Conservation (phyloP, 345 rosid genomes). For the Euclidium syriacum region DNA sequence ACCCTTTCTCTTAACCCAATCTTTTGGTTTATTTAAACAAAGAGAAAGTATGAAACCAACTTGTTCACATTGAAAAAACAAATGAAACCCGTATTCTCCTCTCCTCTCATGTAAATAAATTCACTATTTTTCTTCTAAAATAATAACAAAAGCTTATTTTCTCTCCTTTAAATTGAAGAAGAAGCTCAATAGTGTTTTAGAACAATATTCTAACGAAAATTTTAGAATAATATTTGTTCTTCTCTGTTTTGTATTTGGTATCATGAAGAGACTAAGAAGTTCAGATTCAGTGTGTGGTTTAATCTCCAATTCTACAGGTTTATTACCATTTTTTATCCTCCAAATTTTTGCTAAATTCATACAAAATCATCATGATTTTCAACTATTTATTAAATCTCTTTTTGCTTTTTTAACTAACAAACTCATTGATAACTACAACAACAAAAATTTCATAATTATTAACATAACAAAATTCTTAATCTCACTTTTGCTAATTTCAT, state of each 20-base stretch:
- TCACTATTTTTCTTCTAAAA: not conserved
- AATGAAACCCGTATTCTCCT: constrained; percentile 7
- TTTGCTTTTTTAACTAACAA: not conserved
- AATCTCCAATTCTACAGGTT: constrained; percentile 72
- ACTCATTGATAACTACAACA: constrained; percentile 15
- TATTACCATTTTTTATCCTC: not conserved
- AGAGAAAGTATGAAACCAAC: constrained; percentile 37
- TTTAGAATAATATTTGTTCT: not conserved
- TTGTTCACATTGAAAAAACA: constrained; percentile 30
- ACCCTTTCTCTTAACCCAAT: constrained; percentile 44
- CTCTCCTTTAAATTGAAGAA: constrained; percentile 9
- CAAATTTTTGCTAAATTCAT: constrained; percentile 14
- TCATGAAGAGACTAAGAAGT: constrained; percentile 85
- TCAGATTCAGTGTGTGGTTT: constrained; percentile 86
- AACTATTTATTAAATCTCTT: no score
- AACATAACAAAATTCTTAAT: no score
- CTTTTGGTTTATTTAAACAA: constrained; percentile 70
- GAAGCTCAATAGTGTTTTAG: constrained; percentile 30
- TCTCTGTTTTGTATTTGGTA: not conserved
- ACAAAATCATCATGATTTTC: no score
- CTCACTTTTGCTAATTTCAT: no score
- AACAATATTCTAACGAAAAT: constrained; percentile 16
- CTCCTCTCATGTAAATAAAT: not conserved
- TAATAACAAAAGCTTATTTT: not conserved
- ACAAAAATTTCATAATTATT: no score